A percentile compares a stretch with the other conserved stretches of the same genome.
phyloP scores from a whole-genome alignment of 2,329 filamentous ascomycete genomes.

The Fusarium sacchari region DNA sequence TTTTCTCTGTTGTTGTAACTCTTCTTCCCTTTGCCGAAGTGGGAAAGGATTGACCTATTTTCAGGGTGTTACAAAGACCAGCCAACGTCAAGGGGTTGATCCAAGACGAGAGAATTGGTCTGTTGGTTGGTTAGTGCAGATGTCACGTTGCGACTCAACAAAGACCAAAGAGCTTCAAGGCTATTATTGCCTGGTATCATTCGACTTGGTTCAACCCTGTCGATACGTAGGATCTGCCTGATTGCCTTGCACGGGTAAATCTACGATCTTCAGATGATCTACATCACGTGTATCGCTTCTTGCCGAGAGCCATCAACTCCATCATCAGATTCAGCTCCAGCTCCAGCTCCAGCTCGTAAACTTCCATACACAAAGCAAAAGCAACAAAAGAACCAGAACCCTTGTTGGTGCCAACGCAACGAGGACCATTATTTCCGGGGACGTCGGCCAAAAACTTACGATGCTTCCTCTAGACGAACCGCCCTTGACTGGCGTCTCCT shows the following conservation, averaged over 20 bases:
- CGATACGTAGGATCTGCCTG: neutral
- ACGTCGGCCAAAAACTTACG: neutral
- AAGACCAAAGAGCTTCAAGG: neutral
- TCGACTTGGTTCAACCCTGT: neutral
- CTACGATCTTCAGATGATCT: constrained; percentile 8
- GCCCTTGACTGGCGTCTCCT: constrained; percentile 23
- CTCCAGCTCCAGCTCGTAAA: neutral
- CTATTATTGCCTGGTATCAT: neutral
- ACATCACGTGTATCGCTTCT: constrained; percentile 18
- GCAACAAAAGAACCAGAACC: neutral
- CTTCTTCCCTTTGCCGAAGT: neutral
- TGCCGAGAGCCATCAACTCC: constrained; percentile 3
- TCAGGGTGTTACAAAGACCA: neutral
- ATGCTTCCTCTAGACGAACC: constrained; percentile 6
- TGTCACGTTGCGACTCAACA: neutral
- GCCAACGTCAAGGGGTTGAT: neutral
- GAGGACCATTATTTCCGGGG: neutral
- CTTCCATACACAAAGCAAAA: neutral
- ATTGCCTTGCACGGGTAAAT: neutral
- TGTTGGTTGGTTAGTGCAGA: neutral
- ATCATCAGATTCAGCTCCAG: neutral
- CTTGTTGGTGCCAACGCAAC: neutral
- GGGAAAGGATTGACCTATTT: neutral
- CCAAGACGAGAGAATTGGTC: neutral
- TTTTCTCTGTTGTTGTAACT: neutral